Base-by-base conservation (phyloP, 306 rosid species). In the Myrica gale region DNA sequence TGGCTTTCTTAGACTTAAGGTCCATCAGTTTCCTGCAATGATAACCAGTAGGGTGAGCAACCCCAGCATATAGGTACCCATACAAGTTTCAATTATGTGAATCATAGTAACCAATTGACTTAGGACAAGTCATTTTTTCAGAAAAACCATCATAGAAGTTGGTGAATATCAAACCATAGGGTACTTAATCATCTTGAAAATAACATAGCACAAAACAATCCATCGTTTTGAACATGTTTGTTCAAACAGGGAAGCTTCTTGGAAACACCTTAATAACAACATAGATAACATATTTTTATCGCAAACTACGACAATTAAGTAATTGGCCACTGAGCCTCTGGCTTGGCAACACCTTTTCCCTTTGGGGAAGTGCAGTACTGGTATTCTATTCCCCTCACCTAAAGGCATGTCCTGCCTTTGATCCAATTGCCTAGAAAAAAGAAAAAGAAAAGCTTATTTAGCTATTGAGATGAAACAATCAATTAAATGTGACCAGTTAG, bases 1-100 rank as follows among this genome's bases (percentile, higher is more conserved):
- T n/a, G n/a, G n/a, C n/a, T n/a, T n/a, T n/a, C n/a, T n/a, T 90
- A 63, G 98, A 95, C 74, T 63, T 89, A 69, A 95, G 82, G 58
- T 81, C 84, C 71, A 50, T 78, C 98, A 85, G 80, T 85, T 60
- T 90, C 93, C 97, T 94, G 87, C 87, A 87, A 78, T 68, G 61
- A 74, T 72, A 82, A 78, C 70, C 71, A 74, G 20, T 62, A 5
- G 67, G 13, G 72, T 73, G 47, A 67, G 72, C 52, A 66, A 68
- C 6, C 54, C 20, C 9, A 45, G 23, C 19, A 15, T 41, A 45
- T 52, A 19, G 53, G 37, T 82, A 78, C 71, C 66, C 47, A 50
- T 42, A 77, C 21, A 70, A 37, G 67, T 69, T 44, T 57, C 23
- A 55, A 47, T 45, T 58, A 6, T 13, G 43, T 23, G 47, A 32